Evolutionary conservation across 192 early-diverging fungal species (phyloP), one percentile per base, ranked within the genome.

Genomic region (Cladochytrium replicatum): DNA sequence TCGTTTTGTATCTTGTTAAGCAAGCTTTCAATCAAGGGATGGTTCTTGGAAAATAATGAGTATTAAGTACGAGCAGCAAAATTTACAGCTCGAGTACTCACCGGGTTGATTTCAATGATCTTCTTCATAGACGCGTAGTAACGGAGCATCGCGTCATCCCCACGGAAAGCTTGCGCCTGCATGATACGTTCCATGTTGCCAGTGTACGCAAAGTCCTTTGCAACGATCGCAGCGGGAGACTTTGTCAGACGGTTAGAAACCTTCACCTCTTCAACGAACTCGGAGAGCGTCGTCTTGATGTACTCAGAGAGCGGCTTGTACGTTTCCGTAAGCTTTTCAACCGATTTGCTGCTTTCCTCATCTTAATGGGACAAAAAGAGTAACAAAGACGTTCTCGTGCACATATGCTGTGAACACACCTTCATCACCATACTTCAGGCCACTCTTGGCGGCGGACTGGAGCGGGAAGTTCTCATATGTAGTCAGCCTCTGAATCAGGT

Each of bases 171-270:
- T 51, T 78, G 74, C n/a, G 61, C 50, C 28, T 41, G 49, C 59
- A 76, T 54, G 38, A 75, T 48, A 24, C 58, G 22, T 54, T 78
- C 75, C 61, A 70, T 72, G 37, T 48, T 45, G 27, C 68, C 69
- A 29, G 63, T 55, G 8, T 64, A 45, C 19, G 63, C 75, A 22
- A 52, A 50, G 21, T 62, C 60, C 24, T 45, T 60, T 2, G 72
- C 55, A 32, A 76, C 70, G 44, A 93, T 71, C 4, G 87, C 88
- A 29, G 77, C 68, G 3, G 86, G 86, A 1, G 85, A 85, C 9
- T 74, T 82, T 6, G 86, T 85, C 41, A 93, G 67, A 29, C 82
- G 81, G 29, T 79, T 78, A 4, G 88, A 91, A 31, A 91, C 43
- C 2, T 61, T 57, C 21, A 86, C 82, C 39, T 58, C 54, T 41